phyloP scores from a whole-genome alignment of 2,329 filamentous ascomycete species.

The Dactylellina cionopaga region DNA sequence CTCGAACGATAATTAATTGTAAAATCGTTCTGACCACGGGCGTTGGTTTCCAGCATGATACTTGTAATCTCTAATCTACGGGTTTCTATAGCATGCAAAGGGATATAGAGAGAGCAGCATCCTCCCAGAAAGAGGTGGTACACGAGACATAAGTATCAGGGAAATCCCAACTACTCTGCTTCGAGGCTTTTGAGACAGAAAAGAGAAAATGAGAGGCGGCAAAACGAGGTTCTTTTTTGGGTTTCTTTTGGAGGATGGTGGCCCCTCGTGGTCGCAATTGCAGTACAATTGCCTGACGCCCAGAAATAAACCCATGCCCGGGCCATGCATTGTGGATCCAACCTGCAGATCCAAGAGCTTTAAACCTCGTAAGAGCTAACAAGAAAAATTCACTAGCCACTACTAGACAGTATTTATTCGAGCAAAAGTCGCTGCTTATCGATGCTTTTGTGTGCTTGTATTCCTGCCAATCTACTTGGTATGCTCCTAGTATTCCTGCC shows the following conservation, averaged over 20 bases:
- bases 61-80: too few species aligned
- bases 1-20: too few species aligned
- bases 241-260: too few species aligned
- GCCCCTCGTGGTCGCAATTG: not conserved
- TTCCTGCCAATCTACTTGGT: constrained; percentile 26
- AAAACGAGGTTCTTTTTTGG: constrained; percentile 35
- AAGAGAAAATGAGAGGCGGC: not conserved
- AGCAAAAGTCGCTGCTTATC: constrained; percentile 26
- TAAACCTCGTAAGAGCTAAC: constrained; percentile 23
- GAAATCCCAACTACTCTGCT: too few species aligned
- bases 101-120: too few species aligned
- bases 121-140: not conserved
- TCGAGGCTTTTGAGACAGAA: not conserved
- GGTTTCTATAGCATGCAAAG: constrained; percentile 5
- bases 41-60: too few species aligned
- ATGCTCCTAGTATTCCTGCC: constrained; percentile 28
- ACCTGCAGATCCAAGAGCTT: constrained; percentile 40
- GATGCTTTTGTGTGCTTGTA: constrained; percentile 49
- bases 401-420: too few species aligned
- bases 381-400: not conserved
- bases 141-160: not conserved
- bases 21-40: too few species aligned
- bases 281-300: constrained; percentile 13
- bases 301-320: constrained; percentile 40
- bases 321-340: constrained; percentile 21